These are phyloP conservation scores for Imleria badia DNA, from an alignment of 768 basidiomycete genomes.

Conservation along the genomic window DNA sequence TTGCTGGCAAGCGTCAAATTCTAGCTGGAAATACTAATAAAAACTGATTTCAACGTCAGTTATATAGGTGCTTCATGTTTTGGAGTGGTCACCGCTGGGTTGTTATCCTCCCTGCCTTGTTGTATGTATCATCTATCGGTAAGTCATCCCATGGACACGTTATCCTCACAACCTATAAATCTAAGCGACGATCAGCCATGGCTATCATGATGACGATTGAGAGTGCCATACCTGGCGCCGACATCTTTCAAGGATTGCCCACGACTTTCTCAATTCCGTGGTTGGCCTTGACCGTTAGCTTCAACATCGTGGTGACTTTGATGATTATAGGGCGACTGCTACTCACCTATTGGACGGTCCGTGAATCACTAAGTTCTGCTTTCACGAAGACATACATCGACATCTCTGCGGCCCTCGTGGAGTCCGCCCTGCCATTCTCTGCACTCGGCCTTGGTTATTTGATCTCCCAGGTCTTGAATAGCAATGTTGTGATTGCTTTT, in stretches of 20 bases:
- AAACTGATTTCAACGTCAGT: neutral
- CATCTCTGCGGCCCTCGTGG: neutral
- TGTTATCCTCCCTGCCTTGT: neutral
- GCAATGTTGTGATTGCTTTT: neutral
- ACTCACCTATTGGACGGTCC: neutral
- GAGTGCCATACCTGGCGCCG: neutral
- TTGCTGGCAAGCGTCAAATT: neutral
- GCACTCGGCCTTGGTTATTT: neutral
- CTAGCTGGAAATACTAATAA: neutral
- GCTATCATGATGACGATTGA: neutral
- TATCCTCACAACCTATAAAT: neutral
- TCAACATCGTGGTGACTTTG: neutral
- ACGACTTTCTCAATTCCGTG: neutral
- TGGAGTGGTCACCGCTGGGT: neutral
- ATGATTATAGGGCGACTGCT: neutral
- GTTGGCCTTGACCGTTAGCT: neutral
- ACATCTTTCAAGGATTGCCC: neutral
- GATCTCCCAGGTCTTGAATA: neutral
- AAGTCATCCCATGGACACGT: neutral
- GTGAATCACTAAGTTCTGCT: neutral
- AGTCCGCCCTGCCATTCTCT: neutral
- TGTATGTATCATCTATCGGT: neutral
- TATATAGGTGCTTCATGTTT: neutral
- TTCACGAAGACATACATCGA: neutral
- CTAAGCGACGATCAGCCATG: neutral